Evolutionary conservation across 805 yeast species (phyloP).

Genomic region (Candida insectorum): DNA sequence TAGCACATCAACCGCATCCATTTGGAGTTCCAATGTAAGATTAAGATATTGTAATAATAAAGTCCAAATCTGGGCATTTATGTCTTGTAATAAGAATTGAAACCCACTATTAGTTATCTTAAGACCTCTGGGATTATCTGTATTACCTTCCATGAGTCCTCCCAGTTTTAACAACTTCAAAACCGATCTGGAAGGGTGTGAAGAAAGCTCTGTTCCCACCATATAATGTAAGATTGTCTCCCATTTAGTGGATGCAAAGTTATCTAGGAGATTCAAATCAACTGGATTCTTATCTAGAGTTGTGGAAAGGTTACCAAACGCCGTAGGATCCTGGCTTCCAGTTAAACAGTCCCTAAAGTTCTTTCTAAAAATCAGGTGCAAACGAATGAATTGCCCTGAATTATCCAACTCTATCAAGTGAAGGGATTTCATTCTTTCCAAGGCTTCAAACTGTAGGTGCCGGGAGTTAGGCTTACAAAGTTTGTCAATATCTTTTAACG

Average conservation of each 20-base stretch:
- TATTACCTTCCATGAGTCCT: slow-evolving; percentile 76
- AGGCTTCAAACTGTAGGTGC: slow-evolving; percentile 67
- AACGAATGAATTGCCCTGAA: slow-evolving; percentile 43
- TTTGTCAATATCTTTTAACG: slow-evolving; percentile 61
- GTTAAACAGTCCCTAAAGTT: slow-evolving; percentile 82
- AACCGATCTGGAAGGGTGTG: slow-evolving; percentile 78
- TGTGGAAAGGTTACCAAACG: slow-evolving; percentile 73
- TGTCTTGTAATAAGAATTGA: slow-evolving; percentile 89
- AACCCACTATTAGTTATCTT: slow-evolving; percentile 88
- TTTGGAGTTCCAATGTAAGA: slow-evolving; percentile 75
- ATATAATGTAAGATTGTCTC: slow-evolving; percentile 92
- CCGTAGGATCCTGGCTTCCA: slow-evolving; percentile 62
- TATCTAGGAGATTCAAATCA: slow-evolving; percentile 64
- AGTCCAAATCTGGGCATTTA: slow-evolving; percentile 94
- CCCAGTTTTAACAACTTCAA: slow-evolving; percentile 71
- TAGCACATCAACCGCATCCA: slow-evolving; percentile 95
- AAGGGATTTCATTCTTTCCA: slow-evolving; percentile 70
- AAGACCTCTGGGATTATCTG: slow-evolving; percentile 33
- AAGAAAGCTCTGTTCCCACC: slow-evolving; percentile 85
- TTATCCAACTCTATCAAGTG: slow-evolving; percentile 68
- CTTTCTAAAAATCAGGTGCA: slow-evolving; percentile 71
- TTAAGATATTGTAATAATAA: slow-evolving; percentile 81
- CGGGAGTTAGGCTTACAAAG: slow-evolving; percentile 69
- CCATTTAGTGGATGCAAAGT: slow-evolving; percentile 86
- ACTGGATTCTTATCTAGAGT: slow-evolving; percentile 49